Base-by-base conservation (phyloP, 208 protist species). In the Zelonia costaricensis region DNA sequence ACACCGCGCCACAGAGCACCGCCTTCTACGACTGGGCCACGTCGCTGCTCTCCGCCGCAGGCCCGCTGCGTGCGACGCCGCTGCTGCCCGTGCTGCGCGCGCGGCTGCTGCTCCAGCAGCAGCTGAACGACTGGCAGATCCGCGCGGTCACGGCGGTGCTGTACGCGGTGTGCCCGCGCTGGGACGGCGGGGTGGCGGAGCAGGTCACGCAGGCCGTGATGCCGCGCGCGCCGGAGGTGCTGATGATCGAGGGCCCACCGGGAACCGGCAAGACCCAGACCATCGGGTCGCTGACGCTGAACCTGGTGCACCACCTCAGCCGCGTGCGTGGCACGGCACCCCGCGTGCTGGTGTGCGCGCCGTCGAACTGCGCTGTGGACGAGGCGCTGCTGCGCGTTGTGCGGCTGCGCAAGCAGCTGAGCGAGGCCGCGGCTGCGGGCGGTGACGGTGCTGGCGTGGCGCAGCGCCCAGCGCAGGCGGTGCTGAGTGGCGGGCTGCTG, bases 181-280 rank as follows among this genome's bases (percentile, higher is more conserved):
- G 88, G 86, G 62, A 69, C 31, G 58, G 43, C 16, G 53, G 48
- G 13, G 46, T 43, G 12, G 62, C 57, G 13, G 38, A 27, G 46
- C 35, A 52, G 49, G 18, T 15, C 45, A 20, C 54, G 22, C 40
- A 7, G n/a, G 33, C 44, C 6, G 8, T 15, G 28, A 40, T 30
- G 8, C 43, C 65, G 12, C 58, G 53, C 7, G 36, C 74, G 36
- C 84, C 86, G 8, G 62, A 84, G 44, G 15, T 93, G 23, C 69
- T 89, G 22, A 42, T 97, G 49, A 84, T 97, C 62, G 86, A 95
- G 47, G 92, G 92, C 1, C 92, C 92, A 9, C 92, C 92, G 4
- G 92, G 92, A 22, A 97, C 92, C 8, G 92, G 92, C 27, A 97
- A 97, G 76, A 97, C 92, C 18, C 92, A 97, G 67, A 97, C 88